Evolutionary conservation across 345 rosid species (phyloP), one percentile per base, ranked within the genome.

Genomic region (Diplotaxis tenuifolia): DNA sequence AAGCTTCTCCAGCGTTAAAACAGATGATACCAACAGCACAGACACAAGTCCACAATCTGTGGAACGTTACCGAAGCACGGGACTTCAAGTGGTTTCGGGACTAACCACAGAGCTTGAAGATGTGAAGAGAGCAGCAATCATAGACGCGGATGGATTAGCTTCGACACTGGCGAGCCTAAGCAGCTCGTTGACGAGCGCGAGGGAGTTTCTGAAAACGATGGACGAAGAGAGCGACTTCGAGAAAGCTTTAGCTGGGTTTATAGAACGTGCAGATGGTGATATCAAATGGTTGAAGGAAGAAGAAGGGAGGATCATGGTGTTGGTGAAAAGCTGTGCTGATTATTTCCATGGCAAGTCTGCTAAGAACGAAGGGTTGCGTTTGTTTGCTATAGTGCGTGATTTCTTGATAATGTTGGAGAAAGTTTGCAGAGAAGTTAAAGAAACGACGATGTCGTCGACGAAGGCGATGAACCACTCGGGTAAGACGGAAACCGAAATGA

Each of bases 291-390:
- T 93, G 15, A 62, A 75, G 52, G 82, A 69, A 70, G 96, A 89
- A 82, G 96, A 91, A 72, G 77, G 73, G 81, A 86, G 96, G 76
- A 88, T 89, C 73, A 85, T 82, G 85, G 80, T 79, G 0, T 71
- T 86, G 34, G 87, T 91, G 28, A 86, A 87, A 86, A 86, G 84
- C 81, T 83, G 87, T 9, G 98, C 84, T 12, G 96, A 91, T 67
- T 93, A 89, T 62, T 93, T 93, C 75, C 96, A 91, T 57, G 97
- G 98, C 18, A 77, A 80, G 6, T 75, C 96, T 0, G 90, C 88
- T 1, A 89, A 78, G 65, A 84, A 84, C 28, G 98, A 91, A 83
- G 98, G 98, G n/a, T 38, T 88, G 49, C 87, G 96, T 28, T 77
- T 93, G 79, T 93, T 93, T 53, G 80, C 76, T 15, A 86, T 87